Evolutionary conservation across 192 early-diverging fungal species (phyloP), one percentile per base, ranked within the genome.

Genomic region (Coemansia sp.): DNA sequence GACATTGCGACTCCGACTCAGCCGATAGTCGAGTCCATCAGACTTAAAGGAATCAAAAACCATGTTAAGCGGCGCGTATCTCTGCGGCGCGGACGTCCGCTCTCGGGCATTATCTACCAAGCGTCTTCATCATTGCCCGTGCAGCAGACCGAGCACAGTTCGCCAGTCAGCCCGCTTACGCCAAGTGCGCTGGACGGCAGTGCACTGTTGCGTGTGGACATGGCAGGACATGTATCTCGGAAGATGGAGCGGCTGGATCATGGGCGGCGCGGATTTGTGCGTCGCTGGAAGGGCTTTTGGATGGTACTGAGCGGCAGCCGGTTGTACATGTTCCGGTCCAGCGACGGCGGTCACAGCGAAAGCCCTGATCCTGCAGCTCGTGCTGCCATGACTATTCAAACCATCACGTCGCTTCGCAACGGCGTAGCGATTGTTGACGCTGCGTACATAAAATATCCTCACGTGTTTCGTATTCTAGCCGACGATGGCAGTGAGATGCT

Each of bases 291-390:
- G 76, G 82, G 85, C 16, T 82, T 87, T n/a, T 89, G 89, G 65
- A 83, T 92, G 53, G 87, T 91, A 18, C 72, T 92, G 29, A 88
- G 88, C 66, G 91, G 91, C 24, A 91, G 88, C 48, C 87, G 89
- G 26, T 75, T 92, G 48, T 84, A 90, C 50, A 86, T 92, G 45
- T 90, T 92, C 75, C 75, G 81, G 4, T 59, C 66, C 24, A 82
- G 82, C 12, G 87, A 88, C 54, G 59, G 61, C 77, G 49, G 38
- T n/a, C n/a, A 53, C 38, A 56, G 18, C 11, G 49, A 55, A 14
- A 37, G 32, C 12, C 52, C 14, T 4, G 53, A 29, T 3, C 59
- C 48, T 27, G 54, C 53, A 13, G 39, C 54, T 16, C 64, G 54
- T 29, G 32, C 57, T 41, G 67, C 71, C 13, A 65, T 74, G 60